phyloP scores from a whole-genome alignment of 768 basidiomycete genomes.

The Cystofilobasidium macerans region DNA sequence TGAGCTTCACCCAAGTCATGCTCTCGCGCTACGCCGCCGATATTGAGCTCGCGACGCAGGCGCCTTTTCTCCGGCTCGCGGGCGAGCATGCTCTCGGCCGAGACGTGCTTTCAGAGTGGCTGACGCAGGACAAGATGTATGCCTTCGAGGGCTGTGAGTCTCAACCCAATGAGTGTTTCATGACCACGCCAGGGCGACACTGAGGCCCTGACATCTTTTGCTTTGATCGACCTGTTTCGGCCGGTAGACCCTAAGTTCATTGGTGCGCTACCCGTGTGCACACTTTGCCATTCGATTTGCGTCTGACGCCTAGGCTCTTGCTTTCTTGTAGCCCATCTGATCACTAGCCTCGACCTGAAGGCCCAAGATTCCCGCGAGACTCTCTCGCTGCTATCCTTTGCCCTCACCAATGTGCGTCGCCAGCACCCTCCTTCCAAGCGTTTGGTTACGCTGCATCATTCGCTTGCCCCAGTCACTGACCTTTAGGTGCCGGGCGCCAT shows the following conservation, averaged over 20 bases:
- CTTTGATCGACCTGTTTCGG: background rate
- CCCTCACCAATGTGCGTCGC: constrained; percentile 44
- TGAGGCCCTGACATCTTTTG: background rate
- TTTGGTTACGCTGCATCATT: too few relatives aligned
- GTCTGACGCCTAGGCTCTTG: background rate
- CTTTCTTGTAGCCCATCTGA: constrained; percentile 53
- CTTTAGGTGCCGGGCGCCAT: background rate
- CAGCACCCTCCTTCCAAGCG: background rate
- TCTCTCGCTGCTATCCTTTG: constrained; percentile 45
- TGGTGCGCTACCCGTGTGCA: background rate
- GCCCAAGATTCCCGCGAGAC: constrained; percentile 34
- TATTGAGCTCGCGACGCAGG: constrained; percentile 29
- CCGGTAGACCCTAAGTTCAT: constrained; percentile 44
- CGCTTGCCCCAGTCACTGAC: background rate
- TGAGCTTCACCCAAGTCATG: too few relatives aligned
- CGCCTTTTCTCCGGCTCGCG: constrained; percentile 53
- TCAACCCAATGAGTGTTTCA: background rate
- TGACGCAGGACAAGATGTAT: constrained; percentile 63
- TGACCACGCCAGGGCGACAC: background rate
- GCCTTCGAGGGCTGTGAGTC: constrained; percentile 51
- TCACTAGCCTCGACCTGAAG: constrained; percentile 51
- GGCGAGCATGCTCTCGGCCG: constrained; percentile 47
- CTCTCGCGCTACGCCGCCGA: too few relatives aligned
- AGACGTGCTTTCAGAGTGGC: constrained; percentile 50
- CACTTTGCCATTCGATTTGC: background rate